These are phyloP conservation scores for Rubia balearica DNA, from an alignment of 305 asterid genomes.

Conservation along the genomic window DNA sequence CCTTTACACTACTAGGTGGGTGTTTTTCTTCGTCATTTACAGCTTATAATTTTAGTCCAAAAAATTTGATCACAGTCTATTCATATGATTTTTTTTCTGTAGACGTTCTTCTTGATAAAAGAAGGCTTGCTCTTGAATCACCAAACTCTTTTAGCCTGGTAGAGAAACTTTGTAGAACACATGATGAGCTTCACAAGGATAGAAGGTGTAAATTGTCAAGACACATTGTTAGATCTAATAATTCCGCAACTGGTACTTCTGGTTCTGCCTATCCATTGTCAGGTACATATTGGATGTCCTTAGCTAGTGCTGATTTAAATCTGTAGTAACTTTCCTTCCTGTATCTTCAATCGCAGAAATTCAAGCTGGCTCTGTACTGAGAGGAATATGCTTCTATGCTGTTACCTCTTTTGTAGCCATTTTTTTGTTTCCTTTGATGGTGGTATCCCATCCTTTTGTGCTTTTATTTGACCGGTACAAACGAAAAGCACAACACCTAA, in stretches of 20 bases:
- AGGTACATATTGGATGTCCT: slow-evolving; percentile 36
- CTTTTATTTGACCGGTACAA: slow-evolving; percentile 73
- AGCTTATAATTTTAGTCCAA: no score
- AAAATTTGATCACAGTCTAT: not conserved
- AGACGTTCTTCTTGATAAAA: slow-evolving; percentile 17
- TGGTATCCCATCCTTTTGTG: slow-evolving; percentile 75
- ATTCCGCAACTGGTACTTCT: slow-evolving; percentile 55
- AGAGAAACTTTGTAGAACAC: slow-evolving; percentile 25
- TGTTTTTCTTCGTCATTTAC: not conserved
- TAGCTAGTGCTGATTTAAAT: slow-evolving; percentile 10
- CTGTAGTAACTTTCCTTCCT: slow-evolving; percentile 16
- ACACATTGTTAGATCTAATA: slow-evolving; percentile 55
- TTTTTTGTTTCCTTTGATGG: slow-evolving; percentile 60
- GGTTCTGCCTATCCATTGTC: slow-evolving; percentile 50
- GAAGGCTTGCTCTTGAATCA: slow-evolving; percentile 22
- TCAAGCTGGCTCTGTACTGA: slow-evolving; percentile 47
- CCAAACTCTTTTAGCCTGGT: slow-evolving; percentile 29
- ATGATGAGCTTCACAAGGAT: slow-evolving; percentile 19
- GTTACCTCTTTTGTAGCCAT: slow-evolving; percentile 61
- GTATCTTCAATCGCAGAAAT: slow-evolving; percentile 41
- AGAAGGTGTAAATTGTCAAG: slow-evolving; percentile 33
- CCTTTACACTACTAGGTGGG: not conserved
- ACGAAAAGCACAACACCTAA: slow-evolving; percentile 60
- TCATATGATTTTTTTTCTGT: not conserved
- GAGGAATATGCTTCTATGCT: slow-evolving; percentile 75